Evolutionary conservation across 148 eudicot genomes (phyloP).

Genomic region (Vaccinium macrocarpon): DNA sequence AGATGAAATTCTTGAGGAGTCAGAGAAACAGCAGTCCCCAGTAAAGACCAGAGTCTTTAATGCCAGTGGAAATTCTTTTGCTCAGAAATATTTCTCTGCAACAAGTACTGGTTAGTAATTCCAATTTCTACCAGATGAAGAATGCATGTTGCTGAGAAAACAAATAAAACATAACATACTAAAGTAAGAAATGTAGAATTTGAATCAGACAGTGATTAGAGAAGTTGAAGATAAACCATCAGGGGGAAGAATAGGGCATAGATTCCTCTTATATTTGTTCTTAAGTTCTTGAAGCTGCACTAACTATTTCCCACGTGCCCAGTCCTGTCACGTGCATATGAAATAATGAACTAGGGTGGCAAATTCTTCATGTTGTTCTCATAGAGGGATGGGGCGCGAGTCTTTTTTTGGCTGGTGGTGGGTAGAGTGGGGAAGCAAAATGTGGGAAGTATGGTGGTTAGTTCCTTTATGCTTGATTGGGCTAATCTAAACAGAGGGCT

Average conservation of each 20-base stretch:
- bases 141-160: not conserved
- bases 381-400: not conserved
- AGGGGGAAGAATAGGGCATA: not conserved
- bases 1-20: constrained; percentile 28
- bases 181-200: not conserved
- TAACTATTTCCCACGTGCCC: not conserved
- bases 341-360: not conserved
- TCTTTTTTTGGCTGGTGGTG: not conserved
- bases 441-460: not conserved
- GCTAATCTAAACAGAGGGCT: not conserved
- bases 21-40: constrained; percentile 25
- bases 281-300: not conserved
- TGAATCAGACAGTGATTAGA: not conserved
- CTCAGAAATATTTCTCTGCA: constrained; percentile 23
- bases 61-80: constrained; percentile 18
- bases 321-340: not conserved
- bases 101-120: constrained; percentile 45
- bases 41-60: constrained; percentile 17
- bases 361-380: not conserved
- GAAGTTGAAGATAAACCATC: not conserved
- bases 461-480: not conserved
- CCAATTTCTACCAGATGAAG: not conserved
- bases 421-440: not conserved
- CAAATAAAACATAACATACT: not conserved
- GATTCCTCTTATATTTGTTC: not conserved